phyloP scores from a whole-genome alignment of 768 basidiomycete species.

The Pleurotus ostreatus region DNA sequence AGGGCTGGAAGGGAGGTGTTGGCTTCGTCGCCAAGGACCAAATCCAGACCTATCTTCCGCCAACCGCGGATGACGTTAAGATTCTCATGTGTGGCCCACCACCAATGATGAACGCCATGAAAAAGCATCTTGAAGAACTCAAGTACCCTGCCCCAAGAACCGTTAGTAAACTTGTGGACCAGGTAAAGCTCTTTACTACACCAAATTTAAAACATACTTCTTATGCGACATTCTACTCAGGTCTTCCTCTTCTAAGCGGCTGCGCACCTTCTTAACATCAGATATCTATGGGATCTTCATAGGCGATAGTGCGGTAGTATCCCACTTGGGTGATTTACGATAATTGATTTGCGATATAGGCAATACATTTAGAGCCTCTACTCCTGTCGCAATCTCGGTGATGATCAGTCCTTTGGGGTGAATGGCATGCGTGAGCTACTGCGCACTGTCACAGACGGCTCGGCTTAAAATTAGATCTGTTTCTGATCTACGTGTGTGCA shows the following conservation, averaged over 20 bases:
- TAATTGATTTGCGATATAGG: too few relatives aligned
- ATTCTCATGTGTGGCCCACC: constrained; percentile 81
- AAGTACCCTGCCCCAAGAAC: constrained; percentile 85
- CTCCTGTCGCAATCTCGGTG: too few relatives aligned
- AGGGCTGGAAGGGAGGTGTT: constrained; percentile 80
- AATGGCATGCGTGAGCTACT: too few relatives aligned
- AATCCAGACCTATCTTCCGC: constrained; percentile 79
- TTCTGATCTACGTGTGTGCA: too few relatives aligned
- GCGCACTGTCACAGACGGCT: too few relatives aligned
- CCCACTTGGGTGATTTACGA: too few relatives aligned
- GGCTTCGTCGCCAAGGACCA: constrained; percentile 95
- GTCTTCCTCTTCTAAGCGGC: constrained; percentile 40
- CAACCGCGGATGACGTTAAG: constrained; percentile 63
- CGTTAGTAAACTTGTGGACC: constrained; percentile 90
- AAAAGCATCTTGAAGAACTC: constrained; percentile 84
- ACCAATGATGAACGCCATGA: constrained; percentile 52
- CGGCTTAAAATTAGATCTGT: too few relatives aligned
- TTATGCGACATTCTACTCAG: constrained; percentile 18
- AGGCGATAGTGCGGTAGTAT: too few relatives aligned
- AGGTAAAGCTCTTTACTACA: constrained; percentile 38
- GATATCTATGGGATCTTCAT: too few relatives aligned
- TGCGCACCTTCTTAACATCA: neutral
- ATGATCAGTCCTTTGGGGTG: too few relatives aligned
- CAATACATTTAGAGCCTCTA: too few relatives aligned
- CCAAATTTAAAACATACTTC: constrained; percentile 3